phyloP scores from a whole-genome alignment of 2,329 filamentous ascomycete genomes.

The Trichoderma sp. region DNA sequence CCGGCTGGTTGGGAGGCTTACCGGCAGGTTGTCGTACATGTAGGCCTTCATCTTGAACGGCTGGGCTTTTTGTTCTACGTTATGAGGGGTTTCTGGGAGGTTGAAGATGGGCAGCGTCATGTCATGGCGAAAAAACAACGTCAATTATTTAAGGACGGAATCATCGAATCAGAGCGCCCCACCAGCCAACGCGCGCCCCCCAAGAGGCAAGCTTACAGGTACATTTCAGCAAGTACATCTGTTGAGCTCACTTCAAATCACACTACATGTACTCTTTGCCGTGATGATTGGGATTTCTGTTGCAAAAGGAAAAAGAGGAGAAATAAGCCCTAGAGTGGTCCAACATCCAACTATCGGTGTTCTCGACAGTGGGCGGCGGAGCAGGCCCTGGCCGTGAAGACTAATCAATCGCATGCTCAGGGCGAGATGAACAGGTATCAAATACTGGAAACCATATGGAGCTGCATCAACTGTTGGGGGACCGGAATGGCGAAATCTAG shows the following conservation, averaged over 20 bases:
- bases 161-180: neutral
- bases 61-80: neutral
- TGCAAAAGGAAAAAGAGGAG: neutral
- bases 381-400: neutral
- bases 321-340: neutral
- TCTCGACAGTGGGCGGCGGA: neutral
- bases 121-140: neutral
- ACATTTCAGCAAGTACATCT: neutral
- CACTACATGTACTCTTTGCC: neutral
- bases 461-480: neutral
- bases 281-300: neutral
- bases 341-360: neutral
- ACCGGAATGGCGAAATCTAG: neutral
- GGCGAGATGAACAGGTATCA: neutral
- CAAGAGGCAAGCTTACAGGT: neutral
- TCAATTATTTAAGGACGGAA: neutral
- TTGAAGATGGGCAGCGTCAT: neutral
- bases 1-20: constrained; percentile 34
- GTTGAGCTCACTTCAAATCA: neutral
- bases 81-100: constrained; percentile 4
- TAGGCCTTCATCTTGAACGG: constrained; percentile 52
- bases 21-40: constrained; percentile 54
- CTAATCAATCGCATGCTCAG: neutral
- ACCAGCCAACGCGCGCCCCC: neutral
- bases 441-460: neutral